Evolutionary conservation across 148 eudicot genomes (phyloP).

Genomic region (Talinum fruticosum): DNA sequence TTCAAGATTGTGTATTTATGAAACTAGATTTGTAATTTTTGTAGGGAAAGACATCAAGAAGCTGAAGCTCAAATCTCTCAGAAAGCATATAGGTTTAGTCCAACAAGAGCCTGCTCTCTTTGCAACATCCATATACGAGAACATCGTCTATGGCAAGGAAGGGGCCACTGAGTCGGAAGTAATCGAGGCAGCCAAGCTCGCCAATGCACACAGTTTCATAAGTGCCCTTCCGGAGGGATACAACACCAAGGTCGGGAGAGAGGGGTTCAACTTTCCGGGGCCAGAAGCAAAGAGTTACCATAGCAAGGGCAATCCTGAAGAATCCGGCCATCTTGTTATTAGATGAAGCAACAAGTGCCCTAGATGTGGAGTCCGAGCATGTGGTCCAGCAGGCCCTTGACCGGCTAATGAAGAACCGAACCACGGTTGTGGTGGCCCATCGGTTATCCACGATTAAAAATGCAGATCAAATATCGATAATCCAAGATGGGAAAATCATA

Average conservation of each 20-base stretch:
- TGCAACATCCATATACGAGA: constrained; percentile 85
- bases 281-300: constrained; percentile 95
- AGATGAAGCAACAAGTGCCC: constrained; percentile 94
- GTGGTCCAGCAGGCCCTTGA: constrained; percentile 87
- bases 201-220: constrained; percentile 85
- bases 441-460: constrained; percentile 80
- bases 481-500: constrained; percentile 80
- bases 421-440: constrained; percentile 85
- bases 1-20: not conserved
- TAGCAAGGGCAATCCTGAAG: constrained; percentile 83
- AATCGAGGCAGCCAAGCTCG: constrained; percentile 82
- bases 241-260: constrained; percentile 83
- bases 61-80: constrained; percentile 71
- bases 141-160: constrained; percentile 89
- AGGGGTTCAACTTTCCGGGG: constrained; percentile 98
- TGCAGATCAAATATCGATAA: constrained; percentile 83
- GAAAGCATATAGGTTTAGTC: constrained; percentile 86
- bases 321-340: constrained; percentile 74
- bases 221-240: constrained; percentile 94
- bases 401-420: constrained; percentile 81
- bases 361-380: constrained; percentile 83
- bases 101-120: constrained; percentile 98
- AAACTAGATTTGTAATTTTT: not conserved
- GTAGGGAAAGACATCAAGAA: constrained; percentile 81
- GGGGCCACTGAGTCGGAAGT: constrained; percentile 84